Evolutionary conservation across 2,329 filamentous ascomycete species (phyloP).

Genomic region (Cercospora sp.): DNA sequence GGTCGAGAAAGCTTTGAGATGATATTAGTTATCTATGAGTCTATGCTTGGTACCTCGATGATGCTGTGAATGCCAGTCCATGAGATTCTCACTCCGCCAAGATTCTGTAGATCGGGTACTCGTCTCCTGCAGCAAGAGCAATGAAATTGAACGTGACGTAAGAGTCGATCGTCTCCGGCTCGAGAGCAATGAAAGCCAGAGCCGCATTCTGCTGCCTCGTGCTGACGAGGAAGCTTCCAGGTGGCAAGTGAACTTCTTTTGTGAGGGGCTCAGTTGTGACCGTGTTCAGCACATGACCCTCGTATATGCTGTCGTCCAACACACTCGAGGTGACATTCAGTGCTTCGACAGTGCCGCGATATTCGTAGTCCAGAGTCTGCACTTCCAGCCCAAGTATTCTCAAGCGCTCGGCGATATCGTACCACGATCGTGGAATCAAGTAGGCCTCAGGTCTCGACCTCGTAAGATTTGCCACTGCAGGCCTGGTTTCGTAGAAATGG

Average conservation of each 20-base stretch:
- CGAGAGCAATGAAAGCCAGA: slow-evolving; percentile 42
- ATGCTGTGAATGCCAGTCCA: background rate
- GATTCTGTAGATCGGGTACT: slow-evolving; percentile 39
- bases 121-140: slow-evolving; percentile 39
- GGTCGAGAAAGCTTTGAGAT: too few species aligned
- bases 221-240: slow-evolving; percentile 40
- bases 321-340: slow-evolving; percentile 40
- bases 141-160: slow-evolving; percentile 43
- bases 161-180: slow-evolving; percentile 43
- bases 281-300: slow-evolving; percentile 39
- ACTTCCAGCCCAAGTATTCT: slow-evolving; percentile 39
- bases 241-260: slow-evolving; percentile 36
- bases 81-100: slow-evolving; percentile 1
- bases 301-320: slow-evolving; percentile 38
- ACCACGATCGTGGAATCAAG: slow-evolving; percentile 42
- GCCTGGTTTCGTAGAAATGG: slow-evolving; percentile 38
- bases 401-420: slow-evolving; percentile 40
- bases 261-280: slow-evolving; percentile 36
- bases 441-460: slow-evolving; percentile 40
- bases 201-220: slow-evolving; percentile 43
- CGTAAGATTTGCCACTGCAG: slow-evolving; percentile 40
- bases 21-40: background rate
- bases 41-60: background rate
- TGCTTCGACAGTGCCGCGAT: slow-evolving; percentile 37
- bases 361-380: slow-evolving; percentile 35